A percentile compares a stretch with the other conserved stretches of the same genome.
These are phyloP conservation scores for Penicillium concentricum DNA, from an alignment of 2,329 filamentous ascomycete species.

Conservation along the genomic window DNA sequence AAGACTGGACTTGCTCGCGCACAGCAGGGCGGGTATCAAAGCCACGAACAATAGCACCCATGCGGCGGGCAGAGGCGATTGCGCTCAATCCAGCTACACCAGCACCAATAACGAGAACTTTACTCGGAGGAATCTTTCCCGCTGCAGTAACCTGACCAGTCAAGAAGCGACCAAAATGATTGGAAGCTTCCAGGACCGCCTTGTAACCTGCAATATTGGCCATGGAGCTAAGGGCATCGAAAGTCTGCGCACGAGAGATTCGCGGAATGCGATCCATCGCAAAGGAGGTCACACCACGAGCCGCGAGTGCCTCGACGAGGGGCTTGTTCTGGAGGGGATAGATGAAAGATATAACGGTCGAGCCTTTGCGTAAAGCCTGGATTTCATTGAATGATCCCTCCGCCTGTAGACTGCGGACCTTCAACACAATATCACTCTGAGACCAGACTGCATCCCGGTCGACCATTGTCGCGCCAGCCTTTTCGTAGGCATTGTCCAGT, in stretches of 20 bases:
- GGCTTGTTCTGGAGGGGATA: slow-evolving; percentile 78
- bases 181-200: slow-evolving; percentile 83
- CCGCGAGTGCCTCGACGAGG: slow-evolving; percentile 70
- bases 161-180: slow-evolving; percentile 82
- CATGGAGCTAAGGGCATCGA: slow-evolving; percentile 88
- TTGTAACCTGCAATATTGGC: slow-evolving; percentile 94
- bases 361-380: slow-evolving; percentile 63
- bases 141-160: slow-evolving; percentile 89
- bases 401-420: slow-evolving; percentile 72
- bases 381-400: slow-evolving; percentile 63
- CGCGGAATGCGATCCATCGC: slow-evolving; percentile 93
- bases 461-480: slow-evolving; percentile 75
- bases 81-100: slow-evolving; percentile 86
- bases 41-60: slow-evolving; percentile 85
- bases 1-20: slow-evolving; percentile 83
- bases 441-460: slow-evolving; percentile 69
- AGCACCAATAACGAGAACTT: slow-evolving; percentile 85
- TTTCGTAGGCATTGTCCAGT: slow-evolving; percentile 71
- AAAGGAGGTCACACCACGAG: slow-evolving; percentile 71
- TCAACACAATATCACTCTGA: slow-evolving; percentile 75
- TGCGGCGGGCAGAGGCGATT: slow-evolving; percentile 78
- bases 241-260: slow-evolving; percentile 83
- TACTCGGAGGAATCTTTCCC: slow-evolving; percentile 85
- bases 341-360: slow-evolving; percentile 78
- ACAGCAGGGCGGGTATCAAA: slow-evolving; percentile 90